These are phyloP conservation scores for Diaporthe citriasiana DNA, from an alignment of 2,329 filamentous ascomycete genomes.

Conservation along the genomic window DNA sequence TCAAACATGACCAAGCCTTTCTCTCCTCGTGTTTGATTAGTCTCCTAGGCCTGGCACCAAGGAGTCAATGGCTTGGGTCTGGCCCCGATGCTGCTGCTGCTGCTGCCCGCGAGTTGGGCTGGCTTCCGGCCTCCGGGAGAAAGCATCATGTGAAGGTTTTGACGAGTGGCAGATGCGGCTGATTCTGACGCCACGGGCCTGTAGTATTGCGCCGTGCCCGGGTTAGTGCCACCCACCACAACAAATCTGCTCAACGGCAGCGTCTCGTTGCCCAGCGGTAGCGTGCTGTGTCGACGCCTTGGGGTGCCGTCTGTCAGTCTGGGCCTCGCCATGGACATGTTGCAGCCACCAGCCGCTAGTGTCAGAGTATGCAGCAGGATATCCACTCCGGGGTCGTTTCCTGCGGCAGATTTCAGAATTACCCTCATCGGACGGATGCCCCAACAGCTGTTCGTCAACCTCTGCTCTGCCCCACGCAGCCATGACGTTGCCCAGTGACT, in stretches of 20 bases:
- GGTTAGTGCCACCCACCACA: conserved; percentile 18
- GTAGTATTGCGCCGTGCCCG: conserved; percentile 17
- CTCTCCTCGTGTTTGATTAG: neutral
- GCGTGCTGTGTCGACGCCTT: conserved; percentile 14
- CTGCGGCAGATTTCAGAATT: conserved; percentile 34
- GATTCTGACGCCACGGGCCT: conserved; percentile 21
- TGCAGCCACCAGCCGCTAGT: conserved; percentile 35
- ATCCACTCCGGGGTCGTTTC: conserved; percentile 35
- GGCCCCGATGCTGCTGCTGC: neutral
- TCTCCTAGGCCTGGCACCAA: neutral
- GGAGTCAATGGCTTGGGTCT: conserved; percentile 11
- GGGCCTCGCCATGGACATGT: conserved; percentile 18
- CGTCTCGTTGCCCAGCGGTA: neutral
- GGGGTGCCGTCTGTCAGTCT: conserved; percentile 1
- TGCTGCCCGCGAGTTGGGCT: conserved; percentile 17
- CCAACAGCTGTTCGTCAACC: conserved; percentile 15
- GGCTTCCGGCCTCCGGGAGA: neutral
- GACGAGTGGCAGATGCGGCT: conserved; percentile 37
- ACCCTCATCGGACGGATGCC: conserved; percentile 10
- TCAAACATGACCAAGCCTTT: conserved; percentile 25
- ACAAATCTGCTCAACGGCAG: conserved; percentile 20
- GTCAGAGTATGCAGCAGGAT: conserved; percentile 36
- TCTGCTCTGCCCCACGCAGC: conserved; percentile 15
- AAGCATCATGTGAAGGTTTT: conserved; percentile 37
- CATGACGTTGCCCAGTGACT: conserved; percentile 27